These are phyloP conservation scores for Gnomoniopsis smithogilvyi DNA, from an alignment of 2,329 filamentous ascomycete species.

Conservation along the genomic window DNA sequence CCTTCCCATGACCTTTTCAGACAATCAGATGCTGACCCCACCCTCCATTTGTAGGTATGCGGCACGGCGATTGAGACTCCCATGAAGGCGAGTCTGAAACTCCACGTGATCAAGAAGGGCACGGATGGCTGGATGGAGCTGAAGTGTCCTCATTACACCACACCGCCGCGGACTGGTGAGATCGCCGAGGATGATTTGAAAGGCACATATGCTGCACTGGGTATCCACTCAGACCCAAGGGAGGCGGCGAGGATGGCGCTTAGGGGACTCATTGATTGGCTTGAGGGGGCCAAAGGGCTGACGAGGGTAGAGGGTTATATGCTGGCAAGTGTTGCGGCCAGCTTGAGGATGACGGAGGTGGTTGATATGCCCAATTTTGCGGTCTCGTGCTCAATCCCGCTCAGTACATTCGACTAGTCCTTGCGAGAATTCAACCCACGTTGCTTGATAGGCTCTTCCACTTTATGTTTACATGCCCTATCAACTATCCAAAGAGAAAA, in stretches of 20 bases:
- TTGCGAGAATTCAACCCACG: background rate
- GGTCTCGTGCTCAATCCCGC: slow-evolving; percentile 45
- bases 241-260: slow-evolving; percentile 47
- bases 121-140: slow-evolving; percentile 28
- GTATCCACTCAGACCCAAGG: slow-evolving; percentile 42
- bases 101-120: slow-evolving; percentile 44
- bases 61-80: slow-evolving; percentile 55
- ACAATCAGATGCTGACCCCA: too few relatives aligned
- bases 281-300: slow-evolving; percentile 43
- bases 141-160: slow-evolving; percentile 44
- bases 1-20: too few relatives aligned
- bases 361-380: slow-evolving; percentile 54
- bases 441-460: background rate
- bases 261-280: slow-evolving; percentile 45
- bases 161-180: slow-evolving; percentile 33
- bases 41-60: slow-evolving; percentile 30
- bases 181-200: slow-evolving; percentile 35
- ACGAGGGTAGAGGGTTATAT: slow-evolving; percentile 48
- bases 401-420: slow-evolving; percentile 41
- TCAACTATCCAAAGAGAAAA: slow-evolving; percentile 23
- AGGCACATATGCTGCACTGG: slow-evolving; percentile 53
- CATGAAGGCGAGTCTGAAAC: slow-evolving; percentile 44
- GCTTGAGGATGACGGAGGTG: slow-evolving; percentile 48
- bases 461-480: background rate
- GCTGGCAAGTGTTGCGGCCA: slow-evolving; percentile 45